phyloP scores from a whole-genome alignment of 768 basidiomycete species.

The Russula compacta region DNA sequence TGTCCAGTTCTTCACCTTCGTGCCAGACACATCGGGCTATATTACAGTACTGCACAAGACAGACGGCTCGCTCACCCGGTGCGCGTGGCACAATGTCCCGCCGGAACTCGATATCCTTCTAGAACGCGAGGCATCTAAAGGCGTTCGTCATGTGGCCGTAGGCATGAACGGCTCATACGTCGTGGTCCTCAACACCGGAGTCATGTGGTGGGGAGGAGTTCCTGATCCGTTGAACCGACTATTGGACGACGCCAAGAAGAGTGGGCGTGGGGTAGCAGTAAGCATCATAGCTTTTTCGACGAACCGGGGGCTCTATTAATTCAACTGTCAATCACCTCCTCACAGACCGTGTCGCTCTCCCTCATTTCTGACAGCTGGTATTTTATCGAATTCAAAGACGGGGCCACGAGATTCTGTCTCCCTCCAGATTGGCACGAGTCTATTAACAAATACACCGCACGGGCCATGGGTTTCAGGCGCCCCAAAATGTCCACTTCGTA shows the following conservation, averaged over 20 bases:
- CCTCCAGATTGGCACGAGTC: conserved; percentile 1
- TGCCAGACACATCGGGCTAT: conserved; percentile 3
- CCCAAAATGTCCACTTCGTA: neutral
- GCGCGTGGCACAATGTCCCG: conserved; percentile 9
- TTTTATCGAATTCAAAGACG: conserved; percentile 10
- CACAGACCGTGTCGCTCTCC: conserved; percentile 8
- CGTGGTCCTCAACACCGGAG: conserved; percentile 1
- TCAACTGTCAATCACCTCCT: neutral
- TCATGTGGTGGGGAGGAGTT: conserved; percentile 8
- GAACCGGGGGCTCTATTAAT: neutral
- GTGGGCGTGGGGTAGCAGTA: neutral
- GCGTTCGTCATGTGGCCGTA: conserved; percentile 11
- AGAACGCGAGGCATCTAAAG: neutral
- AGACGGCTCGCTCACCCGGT: neutral
- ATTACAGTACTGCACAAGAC: conserved; percentile 5
- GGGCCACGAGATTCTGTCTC: neutral
- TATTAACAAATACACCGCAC: neutral
- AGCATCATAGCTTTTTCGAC: neutral
- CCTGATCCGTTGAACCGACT: neutral
- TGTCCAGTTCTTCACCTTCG: conserved; percentile 9
- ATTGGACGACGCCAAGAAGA: neutral
- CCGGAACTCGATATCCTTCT: neutral
- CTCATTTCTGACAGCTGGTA: neutral
- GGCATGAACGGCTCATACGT: conserved; percentile 5
- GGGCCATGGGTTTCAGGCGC: neutral